These are phyloP conservation scores for Pachyrhizus erosus DNA, from an alignment of 306 rosid species.

Conservation along the genomic window DNA sequence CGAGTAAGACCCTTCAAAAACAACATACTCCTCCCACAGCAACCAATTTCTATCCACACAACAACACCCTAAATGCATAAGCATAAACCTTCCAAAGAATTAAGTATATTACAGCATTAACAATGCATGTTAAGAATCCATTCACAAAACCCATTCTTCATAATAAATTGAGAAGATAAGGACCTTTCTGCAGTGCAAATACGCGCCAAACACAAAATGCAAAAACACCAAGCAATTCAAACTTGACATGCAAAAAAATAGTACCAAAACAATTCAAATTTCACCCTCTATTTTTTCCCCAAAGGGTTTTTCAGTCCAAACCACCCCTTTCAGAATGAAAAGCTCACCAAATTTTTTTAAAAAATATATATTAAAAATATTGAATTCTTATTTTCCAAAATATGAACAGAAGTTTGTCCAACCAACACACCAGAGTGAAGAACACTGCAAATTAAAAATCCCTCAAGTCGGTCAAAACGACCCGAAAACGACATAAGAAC, in stretches of 20 bases:
- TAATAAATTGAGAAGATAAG: not conserved
- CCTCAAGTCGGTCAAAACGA: constrained; percentile 42
- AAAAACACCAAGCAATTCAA: constrained; percentile 28
- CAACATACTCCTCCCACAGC: not conserved
- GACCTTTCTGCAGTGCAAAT: constrained; percentile 10
- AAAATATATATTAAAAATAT: too few relatives aligned
- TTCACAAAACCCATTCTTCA: constrained; percentile 14
- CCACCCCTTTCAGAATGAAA: not conserved
- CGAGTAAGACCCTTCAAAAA: constrained; percentile 7
- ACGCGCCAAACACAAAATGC: constrained; percentile 28
- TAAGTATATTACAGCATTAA: constrained; percentile 10
- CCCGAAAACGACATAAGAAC: constrained; percentile 44
- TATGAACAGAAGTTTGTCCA: constrained; percentile 17
- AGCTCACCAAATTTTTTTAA: not conserved
- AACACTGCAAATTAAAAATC: constrained; percentile 36
- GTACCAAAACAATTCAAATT: not conserved
- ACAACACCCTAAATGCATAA: constrained; percentile 28
- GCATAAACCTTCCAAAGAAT: constrained; percentile 5
- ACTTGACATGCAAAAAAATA: not conserved
- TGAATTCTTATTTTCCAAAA: not conserved
- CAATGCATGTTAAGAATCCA: constrained; percentile 3
- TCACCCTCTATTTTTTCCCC: constrained; percentile 7
- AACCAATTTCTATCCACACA: not conserved
- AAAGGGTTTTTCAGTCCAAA: constrained; percentile 1
- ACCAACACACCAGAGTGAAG: constrained; percentile 29